phyloP scores from a whole-genome alignment of 768 basidiomycete genomes.

The Hirschioporus abietinus region DNA sequence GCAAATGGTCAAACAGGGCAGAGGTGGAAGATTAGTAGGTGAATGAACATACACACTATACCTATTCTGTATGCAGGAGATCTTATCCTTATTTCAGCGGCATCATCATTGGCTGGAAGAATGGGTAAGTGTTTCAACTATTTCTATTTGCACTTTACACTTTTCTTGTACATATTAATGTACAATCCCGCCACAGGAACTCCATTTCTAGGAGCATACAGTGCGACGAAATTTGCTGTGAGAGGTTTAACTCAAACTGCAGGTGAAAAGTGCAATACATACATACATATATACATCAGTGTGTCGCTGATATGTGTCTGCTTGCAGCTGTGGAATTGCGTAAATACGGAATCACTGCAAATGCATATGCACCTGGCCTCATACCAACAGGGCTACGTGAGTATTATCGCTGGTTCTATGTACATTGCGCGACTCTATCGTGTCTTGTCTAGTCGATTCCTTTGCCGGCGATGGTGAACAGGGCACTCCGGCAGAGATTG shows the following conservation, averaged over 20 bases:
- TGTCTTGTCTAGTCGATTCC: background rate
- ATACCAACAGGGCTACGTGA: constrained; percentile 23
- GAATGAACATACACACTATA: background rate
- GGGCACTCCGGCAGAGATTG: background rate
- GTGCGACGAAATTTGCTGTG: constrained; percentile 19
- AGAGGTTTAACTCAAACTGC: constrained; percentile 20
- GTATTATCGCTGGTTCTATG: background rate
- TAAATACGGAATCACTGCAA: constrained; percentile 21
- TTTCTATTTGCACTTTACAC: no score
- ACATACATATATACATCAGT: constrained; percentile 34
- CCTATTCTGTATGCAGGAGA: background rate
- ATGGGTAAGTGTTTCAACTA: constrained; percentile 18
- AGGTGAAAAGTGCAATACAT: constrained; percentile 27
- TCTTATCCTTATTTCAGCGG: constrained; percentile 10
- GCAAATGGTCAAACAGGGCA: constrained; percentile 13
- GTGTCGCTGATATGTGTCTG: constrained; percentile 27
- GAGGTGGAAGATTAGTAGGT: constrained; percentile 11
- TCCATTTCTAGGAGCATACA: constrained; percentile 17
- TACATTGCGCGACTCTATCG: background rate
- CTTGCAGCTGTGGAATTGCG: constrained; percentile 20
- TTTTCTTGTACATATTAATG: background rate
- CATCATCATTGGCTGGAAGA: constrained; percentile 28
- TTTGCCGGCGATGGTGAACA: background rate
- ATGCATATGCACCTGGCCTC: constrained; percentile 25
- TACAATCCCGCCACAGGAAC: background rate